Evolutionary conservation across 2,329 filamentous ascomycete species (phyloP).

Genomic region (Aureobasidium lini): DNA sequence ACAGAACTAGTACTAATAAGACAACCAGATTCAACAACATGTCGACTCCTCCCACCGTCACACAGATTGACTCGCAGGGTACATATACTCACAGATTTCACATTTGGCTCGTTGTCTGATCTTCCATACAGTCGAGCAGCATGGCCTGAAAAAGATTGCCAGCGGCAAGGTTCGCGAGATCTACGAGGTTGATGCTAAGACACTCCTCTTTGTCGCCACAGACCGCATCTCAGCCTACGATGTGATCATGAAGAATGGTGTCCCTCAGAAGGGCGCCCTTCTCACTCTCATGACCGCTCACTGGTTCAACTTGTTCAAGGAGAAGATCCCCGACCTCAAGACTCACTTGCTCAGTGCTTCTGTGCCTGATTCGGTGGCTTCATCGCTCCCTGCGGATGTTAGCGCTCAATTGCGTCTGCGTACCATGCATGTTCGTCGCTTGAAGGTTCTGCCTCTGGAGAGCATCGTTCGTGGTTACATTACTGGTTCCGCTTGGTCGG

Average conservation of each 20-base stretch:
- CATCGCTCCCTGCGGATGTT: constrained; percentile 33
- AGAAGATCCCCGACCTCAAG: constrained; percentile 49
- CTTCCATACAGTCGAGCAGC: constrained; percentile 18
- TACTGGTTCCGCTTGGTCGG: constrained; percentile 75
- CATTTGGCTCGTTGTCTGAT: constrained; percentile 13
- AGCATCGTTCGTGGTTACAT: constrained; percentile 87
- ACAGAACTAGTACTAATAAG: background rate
- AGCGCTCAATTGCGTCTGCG: constrained; percentile 46
- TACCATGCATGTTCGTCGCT: constrained; percentile 68
- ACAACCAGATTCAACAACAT: background rate
- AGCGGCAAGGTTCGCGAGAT: constrained; percentile 75
- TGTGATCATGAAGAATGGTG: constrained; percentile 75
- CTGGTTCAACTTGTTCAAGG: constrained; percentile 59
- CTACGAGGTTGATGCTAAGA: constrained; percentile 62
- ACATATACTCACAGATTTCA: background rate
- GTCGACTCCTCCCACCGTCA: constrained; percentile 8
- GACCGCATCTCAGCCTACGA: constrained; percentile 96
- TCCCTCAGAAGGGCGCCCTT: constrained; percentile 60
- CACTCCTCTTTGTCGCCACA: constrained; percentile 74
- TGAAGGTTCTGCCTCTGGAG: constrained; percentile 71
- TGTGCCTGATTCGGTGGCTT: constrained; percentile 53
- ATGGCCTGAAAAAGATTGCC: constrained; percentile 42
- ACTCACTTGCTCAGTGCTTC: constrained; percentile 57
- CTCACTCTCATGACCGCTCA: constrained; percentile 59
- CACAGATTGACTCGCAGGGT: constrained; percentile 12